Percentiles rank a stretch among this genome's conserved stretches.
These are phyloP conservation scores for Coniferiporia weirii DNA, from an alignment of 1,284 basidiomycete genomes.

Conservation along the genomic window DNA sequence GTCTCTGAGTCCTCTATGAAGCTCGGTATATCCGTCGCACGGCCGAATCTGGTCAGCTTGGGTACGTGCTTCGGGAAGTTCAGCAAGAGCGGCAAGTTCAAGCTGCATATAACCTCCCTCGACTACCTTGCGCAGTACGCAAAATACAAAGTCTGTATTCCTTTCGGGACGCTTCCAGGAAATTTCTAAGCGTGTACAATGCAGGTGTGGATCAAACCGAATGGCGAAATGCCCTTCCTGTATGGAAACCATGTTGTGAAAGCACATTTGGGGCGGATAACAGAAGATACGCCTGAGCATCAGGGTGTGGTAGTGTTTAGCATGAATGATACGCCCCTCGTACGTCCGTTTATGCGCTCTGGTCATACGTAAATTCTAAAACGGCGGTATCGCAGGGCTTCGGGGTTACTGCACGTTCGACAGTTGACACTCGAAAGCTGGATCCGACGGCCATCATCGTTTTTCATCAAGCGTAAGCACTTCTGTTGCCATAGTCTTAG, in stretches of 20 bases:
- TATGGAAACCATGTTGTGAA: slow-evolving; percentile 99
- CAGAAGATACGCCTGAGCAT: slow-evolving; percentile 98
- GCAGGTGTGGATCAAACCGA: slow-evolving; percentile 98
- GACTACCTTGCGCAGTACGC: slow-evolving; percentile 96
- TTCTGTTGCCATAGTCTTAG: slow-evolving; percentile 15
- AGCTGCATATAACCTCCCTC: slow-evolving; percentile 90
- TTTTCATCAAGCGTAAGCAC: slow-evolving; percentile 91
- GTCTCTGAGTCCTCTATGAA: slow-evolving; percentile 92
- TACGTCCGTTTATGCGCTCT: slow-evolving; percentile 33
- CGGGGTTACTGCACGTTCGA: slow-evolving; percentile 94
- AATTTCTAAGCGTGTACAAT: neutral
- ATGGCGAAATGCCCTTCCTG: slow-evolving; percentile 98
- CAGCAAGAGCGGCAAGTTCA: slow-evolving; percentile 96
- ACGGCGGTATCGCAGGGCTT: slow-evolving; percentile 65
- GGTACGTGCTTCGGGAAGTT: slow-evolving; percentile 99
- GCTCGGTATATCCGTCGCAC: slow-evolving; percentile 86
- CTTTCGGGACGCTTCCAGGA: neutral
- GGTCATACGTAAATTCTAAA: slow-evolving; percentile 4
- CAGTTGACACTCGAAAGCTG: slow-evolving; percentile 92
- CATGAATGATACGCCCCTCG: slow-evolving; percentile 92
- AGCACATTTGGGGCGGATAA: slow-evolving; percentile 97
- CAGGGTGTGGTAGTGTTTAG: slow-evolving; percentile 96
- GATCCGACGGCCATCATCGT: slow-evolving; percentile 99
- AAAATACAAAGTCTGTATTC: slow-evolving; percentile 82
- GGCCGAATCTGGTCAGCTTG: slow-evolving; percentile 88